Evolutionary conservation across 768 basidiomycete genomes (phyloP), one percentile per base, ranked within the genome.

Genomic region (Cystofilobasidium bisporidii): DNA sequence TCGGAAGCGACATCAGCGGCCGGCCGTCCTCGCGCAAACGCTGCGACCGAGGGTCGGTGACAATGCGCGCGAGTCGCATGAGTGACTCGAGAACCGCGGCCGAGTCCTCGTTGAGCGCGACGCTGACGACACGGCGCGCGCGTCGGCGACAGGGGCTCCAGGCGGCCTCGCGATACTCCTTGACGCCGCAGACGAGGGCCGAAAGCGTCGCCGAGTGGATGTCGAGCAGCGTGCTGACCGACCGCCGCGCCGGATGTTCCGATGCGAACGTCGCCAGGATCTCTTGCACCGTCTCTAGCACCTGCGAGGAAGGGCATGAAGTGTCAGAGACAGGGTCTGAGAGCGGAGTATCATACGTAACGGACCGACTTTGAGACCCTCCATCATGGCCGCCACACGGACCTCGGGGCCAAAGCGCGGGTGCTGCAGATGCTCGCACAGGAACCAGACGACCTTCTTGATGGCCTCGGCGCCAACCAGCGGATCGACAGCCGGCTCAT

Each of bases 381-480:
- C 78, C 32, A 79, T 74, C 77, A 91, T 83, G 22, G 85, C 82
- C 28, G 78, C 77, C 0, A 88, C 84, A 20, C 86, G 82, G 26
- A 83, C 77, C 30, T 80, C 38, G 1, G 68, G 78, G 59, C 79
- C 76, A 73, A 88, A 87, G 4, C 87, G 82, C 65, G 85, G 83
- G 71, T 91, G 88, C 73, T 92, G 91, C 24, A 88, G 76, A 71
- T 89, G 86, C 73, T 88, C 88, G 75, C 86, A 87, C 61, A 91
- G 80, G 69, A 89, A 86, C 70, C 85, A 84, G 18, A 84, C 78
- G 43, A 87, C 81, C 74, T 84, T 86, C 11, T 86, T 86, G 38
- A 93, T 78, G n/a, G 87, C 80, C 62, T 86, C 85, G n/a, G 53
- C 53, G 15, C 28, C 30, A 30, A 56, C 18, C 26, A 32, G 10